A percentile compares a stretch with the other conserved stretches of the same genome.
These are phyloP conservation scores for Plantago coronopus DNA, from an alignment of 305 asterid genomes.

Conservation along the genomic window DNA sequence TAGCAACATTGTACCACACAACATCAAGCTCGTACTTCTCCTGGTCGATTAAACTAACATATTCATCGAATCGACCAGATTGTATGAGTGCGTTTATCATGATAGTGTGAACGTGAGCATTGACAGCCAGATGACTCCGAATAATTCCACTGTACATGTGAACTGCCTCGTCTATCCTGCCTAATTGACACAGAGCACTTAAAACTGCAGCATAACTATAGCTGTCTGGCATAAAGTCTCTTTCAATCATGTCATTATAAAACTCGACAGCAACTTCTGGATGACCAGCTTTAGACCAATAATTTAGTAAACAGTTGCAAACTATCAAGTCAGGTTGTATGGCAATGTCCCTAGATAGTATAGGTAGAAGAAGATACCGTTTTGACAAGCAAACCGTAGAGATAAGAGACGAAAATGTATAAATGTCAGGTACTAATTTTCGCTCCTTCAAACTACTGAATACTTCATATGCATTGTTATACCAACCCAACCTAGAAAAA, in stretches of 20 bases:
- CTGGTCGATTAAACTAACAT: constrained; percentile 39
- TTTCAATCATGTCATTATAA: constrained; percentile 58
- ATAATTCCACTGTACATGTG: constrained; percentile 51
- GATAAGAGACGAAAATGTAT: constrained; percentile 53
- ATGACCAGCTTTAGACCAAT: constrained; percentile 60
- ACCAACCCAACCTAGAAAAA: constrained; percentile 64
- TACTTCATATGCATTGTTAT: constrained; percentile 51
- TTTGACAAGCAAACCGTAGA: constrained; percentile 50
- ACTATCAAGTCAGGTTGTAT: constrained; percentile 66
- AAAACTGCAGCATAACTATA: constrained; percentile 60
- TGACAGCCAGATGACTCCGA: constrained; percentile 32
- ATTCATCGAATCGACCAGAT: constrained; percentile 41
- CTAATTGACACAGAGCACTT: constrained; percentile 46
- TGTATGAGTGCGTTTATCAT: constrained; percentile 50
- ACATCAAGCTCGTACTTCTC: constrained; percentile 48
- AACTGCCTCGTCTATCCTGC: constrained; percentile 53
- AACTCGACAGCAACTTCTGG: constrained; percentile 59
- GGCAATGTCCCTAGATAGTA: constrained; percentile 50
- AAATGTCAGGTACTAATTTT: constrained; percentile 57
- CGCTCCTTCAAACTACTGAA: constrained; percentile 48
- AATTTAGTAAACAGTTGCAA: constrained; percentile 61
- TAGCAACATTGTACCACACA: constrained; percentile 47
- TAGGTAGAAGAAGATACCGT: constrained; percentile 52
- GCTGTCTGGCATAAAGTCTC: constrained; percentile 59
- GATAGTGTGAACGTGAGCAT: constrained; percentile 58